These are phyloP conservation scores for Colletotrichum theobromicola DNA, from an alignment of 2,329 filamentous ascomycete species.

Conservation along the genomic window DNA sequence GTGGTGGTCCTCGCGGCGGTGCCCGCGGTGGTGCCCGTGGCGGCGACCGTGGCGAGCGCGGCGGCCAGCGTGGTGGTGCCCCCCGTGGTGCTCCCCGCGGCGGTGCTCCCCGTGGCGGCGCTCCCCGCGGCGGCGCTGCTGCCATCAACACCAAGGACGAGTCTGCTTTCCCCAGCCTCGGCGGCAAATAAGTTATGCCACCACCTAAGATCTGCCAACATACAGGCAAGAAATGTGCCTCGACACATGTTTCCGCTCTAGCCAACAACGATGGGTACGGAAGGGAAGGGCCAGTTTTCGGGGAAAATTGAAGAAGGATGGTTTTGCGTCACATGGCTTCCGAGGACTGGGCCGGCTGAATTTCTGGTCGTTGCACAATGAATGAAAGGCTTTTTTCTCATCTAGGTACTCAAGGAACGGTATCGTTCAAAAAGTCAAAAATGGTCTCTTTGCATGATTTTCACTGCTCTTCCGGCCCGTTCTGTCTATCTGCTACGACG, in stretches of 20 bases:
- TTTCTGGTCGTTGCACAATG: constrained; percentile 23
- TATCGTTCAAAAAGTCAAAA: constrained; percentile 23
- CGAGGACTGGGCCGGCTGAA: constrained; percentile 21
- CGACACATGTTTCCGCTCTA: constrained; percentile 22
- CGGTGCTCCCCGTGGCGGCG: constrained; percentile 42
- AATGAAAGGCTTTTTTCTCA: constrained; percentile 23
- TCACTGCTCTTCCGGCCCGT: neutral
- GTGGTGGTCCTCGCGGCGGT: constrained; percentile 59
- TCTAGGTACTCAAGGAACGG: constrained; percentile 22
- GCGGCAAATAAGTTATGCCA: constrained; percentile 50
- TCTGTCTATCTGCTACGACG: neutral
- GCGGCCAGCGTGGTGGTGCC: constrained; percentile 50
- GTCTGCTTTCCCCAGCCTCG: constrained; percentile 66
- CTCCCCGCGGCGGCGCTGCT: constrained; percentile 49
- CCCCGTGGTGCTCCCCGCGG: constrained; percentile 41
- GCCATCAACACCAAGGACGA: constrained; percentile 63
- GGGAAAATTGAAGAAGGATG: constrained; percentile 15
- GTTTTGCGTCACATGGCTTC: constrained; percentile 19
- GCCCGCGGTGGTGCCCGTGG: constrained; percentile 50
- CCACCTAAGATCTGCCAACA: constrained; percentile 12
- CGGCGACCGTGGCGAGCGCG: constrained; percentile 49
- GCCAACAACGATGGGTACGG: constrained; percentile 13
- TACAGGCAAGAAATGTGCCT: constrained; percentile 15
- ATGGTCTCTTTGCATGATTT: constrained; percentile 23
- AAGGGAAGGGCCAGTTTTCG: constrained; percentile 23